Conservation (phyloP, 345 rosid genomes). For the Melaleuca quinquenervia region DNA sequence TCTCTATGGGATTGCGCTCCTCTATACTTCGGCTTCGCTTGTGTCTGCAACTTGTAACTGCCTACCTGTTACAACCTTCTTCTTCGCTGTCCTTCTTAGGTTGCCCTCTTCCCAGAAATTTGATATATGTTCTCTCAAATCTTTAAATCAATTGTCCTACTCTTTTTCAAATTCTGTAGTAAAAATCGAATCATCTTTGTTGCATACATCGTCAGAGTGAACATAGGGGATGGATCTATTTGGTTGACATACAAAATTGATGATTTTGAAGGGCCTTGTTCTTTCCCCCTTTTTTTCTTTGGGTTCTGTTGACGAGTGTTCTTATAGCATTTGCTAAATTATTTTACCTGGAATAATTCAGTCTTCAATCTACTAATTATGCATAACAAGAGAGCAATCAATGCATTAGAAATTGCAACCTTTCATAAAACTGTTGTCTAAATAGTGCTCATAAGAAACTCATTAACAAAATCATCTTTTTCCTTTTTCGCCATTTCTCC, state of each 20-base stretch:
- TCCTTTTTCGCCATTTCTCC: neutral
- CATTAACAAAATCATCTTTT: neutral
- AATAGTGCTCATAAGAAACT: neutral
- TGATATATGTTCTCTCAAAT: neutral
- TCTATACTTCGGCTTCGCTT: neutral
- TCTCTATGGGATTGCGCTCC: neutral
- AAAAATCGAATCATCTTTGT: no score
- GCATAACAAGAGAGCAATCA: neutral
- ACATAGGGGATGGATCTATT: neutral
- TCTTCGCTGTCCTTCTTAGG: conserved; percentile 1
- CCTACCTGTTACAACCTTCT: conserved; percentile 3
- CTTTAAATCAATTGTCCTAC: neutral
- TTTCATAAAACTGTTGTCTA: no score
- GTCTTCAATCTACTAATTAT: neutral
- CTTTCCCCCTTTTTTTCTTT: no score
- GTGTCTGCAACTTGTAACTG: neutral
- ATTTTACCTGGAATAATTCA: neutral
- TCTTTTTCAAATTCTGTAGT: neutral
- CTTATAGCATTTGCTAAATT: neutral
- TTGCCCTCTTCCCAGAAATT: neutral
- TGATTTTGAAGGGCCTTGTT: neutral
- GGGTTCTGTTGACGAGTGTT: neutral
- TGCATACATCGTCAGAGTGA: neutral
- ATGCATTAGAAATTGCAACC: neutral
- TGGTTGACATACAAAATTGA: neutral